phyloP scores from a whole-genome alignment of 2,329 filamentous ascomycete genomes.

The Aspergillus proliferans region DNA sequence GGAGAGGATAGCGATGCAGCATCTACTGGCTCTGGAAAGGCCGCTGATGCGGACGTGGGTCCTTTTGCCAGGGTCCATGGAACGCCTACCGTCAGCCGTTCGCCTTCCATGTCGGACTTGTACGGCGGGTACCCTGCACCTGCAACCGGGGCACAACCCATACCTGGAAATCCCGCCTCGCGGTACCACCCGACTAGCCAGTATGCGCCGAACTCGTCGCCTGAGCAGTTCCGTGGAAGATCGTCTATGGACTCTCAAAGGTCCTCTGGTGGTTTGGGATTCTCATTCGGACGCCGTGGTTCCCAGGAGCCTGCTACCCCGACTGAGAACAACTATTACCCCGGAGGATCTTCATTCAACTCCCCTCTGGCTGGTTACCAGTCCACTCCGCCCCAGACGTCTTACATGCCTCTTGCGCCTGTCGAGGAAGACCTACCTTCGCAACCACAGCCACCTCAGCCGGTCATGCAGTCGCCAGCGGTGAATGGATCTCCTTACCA shows the following conservation, averaged over 20 bases:
- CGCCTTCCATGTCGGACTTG: conserved; percentile 67
- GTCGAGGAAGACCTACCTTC: conserved; percentile 32
- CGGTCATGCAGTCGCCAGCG: conserved; percentile 13
- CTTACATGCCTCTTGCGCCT: conserved; percentile 34
- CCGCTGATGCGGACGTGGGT: conserved; percentile 57
- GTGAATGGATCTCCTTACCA: conserved; percentile 26
- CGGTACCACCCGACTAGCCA: conserved; percentile 40
- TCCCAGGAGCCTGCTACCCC: conserved; percentile 33
- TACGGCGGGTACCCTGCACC: conserved; percentile 55
- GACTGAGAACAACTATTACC: conserved; percentile 28
- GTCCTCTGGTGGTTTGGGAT: conserved; percentile 22
- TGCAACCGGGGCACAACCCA: conserved; percentile 27
- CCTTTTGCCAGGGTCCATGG: conserved; percentile 77
- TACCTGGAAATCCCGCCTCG: conserved; percentile 29
- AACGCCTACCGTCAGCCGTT: conserved; percentile 67
- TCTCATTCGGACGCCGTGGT: conserved; percentile 26
- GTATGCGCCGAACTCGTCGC: conserved; percentile 45
- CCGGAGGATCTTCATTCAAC: conserved; percentile 23
- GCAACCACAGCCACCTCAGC: conserved; percentile 16
- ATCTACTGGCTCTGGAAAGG: conserved; percentile 52
- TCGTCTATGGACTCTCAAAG: conserved; percentile 45
- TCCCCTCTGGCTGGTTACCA: conserved; percentile 30
- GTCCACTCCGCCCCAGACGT: conserved; percentile 32
- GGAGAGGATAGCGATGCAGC: conserved; percentile 73
- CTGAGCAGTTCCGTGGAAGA: conserved; percentile 45